phyloP scores from a whole-genome alignment of 306 rosid genomes.

The Castanea mollissima region DNA sequence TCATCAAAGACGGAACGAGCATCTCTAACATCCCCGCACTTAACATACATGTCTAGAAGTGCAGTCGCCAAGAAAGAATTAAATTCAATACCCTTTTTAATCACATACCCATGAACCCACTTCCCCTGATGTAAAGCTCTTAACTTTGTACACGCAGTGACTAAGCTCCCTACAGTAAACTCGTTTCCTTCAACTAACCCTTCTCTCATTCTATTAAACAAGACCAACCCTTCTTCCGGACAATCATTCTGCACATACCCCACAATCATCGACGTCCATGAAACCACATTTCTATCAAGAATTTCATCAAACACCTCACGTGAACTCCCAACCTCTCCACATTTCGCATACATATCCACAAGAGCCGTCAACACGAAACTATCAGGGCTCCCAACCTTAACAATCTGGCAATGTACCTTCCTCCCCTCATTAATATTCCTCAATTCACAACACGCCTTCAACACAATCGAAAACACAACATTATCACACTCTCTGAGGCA shows the following conservation, averaged over 20 bases:
- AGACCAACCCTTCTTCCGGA: conserved; percentile 42
- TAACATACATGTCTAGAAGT: conserved; percentile 66
- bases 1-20: conserved; percentile 62
- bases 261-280: conserved; percentile 75
- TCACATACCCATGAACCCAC: conserved; percentile 64
- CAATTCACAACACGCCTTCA: conserved; percentile 55
- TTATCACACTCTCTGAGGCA: conserved; percentile 38
- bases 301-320: conserved; percentile 50
- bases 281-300: conserved; percentile 47
- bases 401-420: conserved; percentile 52
- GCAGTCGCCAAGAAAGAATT: conserved; percentile 46
- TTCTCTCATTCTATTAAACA: conserved; percentile 68
- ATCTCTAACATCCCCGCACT: conserved; percentile 58
- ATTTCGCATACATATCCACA: conserved; percentile 55
- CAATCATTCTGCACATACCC: conserved; percentile 77
- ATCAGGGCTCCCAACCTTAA: conserved; percentile 47
- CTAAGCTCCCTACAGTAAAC: conserved; percentile 56
- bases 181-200: conserved; percentile 53
- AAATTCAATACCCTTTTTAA: conserved; percentile 44
- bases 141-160: conserved; percentile 51
- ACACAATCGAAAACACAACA: conserved; percentile 46
- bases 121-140: conserved; percentile 69
- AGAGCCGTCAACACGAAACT: conserved; percentile 49
- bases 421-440: conserved; percentile 42
- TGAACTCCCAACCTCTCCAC: conserved; percentile 36